phyloP scores from a whole-genome alignment of 1,139 yeast species.

The Nakaseomyces bracarensis region DNA sequence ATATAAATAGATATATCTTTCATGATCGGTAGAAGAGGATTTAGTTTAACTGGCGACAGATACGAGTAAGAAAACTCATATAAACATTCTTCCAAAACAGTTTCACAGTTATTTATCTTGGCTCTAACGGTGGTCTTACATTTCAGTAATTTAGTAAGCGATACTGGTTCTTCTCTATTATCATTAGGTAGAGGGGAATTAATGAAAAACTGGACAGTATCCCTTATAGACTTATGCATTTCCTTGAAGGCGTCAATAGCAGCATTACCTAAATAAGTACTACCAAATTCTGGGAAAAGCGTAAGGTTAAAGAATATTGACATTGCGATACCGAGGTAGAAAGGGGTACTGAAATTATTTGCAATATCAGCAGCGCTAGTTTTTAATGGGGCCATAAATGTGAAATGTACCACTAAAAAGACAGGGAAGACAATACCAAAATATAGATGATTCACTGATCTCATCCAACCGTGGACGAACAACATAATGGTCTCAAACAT shows the following conservation, averaged over 20 bases:
- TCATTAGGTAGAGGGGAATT: slow-evolving; percentile 22
- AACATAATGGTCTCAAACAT: slow-evolving; percentile 41
- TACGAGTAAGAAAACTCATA: slow-evolving; percentile 43
- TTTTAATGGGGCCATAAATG: slow-evolving; percentile 34
- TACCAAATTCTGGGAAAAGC: slow-evolving; percentile 45
- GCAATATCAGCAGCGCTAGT: slow-evolving; percentile 31
- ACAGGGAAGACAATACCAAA: slow-evolving; percentile 40
- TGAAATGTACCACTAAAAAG: slow-evolving; percentile 42
- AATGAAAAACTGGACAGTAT: slow-evolving; percentile 36
- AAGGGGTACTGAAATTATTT: slow-evolving; percentile 36
- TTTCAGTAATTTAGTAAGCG: slow-evolving; percentile 29
- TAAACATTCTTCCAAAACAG: slow-evolving; percentile 39
- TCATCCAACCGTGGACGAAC: slow-evolving; percentile 41
- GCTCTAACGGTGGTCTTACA: slow-evolving; percentile 31
- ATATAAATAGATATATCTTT: slow-evolving; percentile 32
- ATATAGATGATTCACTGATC: slow-evolving; percentile 40
- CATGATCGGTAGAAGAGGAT: slow-evolving; percentile 33
- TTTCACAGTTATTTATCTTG: slow-evolving; percentile 33
- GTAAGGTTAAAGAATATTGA: slow-evolving; percentile 37
- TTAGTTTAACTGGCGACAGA: slow-evolving; percentile 38
- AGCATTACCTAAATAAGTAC: slow-evolving; percentile 40
- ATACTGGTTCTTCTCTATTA: slow-evolving; percentile 18
- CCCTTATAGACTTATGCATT: slow-evolving; percentile 35
- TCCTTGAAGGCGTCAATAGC: slow-evolving; percentile 36
- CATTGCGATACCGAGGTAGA: slow-evolving; percentile 39